Conservation (phyloP, 2,329 filamentous ascomycete genomes). For the Clarireedia monteithiana region DNA sequence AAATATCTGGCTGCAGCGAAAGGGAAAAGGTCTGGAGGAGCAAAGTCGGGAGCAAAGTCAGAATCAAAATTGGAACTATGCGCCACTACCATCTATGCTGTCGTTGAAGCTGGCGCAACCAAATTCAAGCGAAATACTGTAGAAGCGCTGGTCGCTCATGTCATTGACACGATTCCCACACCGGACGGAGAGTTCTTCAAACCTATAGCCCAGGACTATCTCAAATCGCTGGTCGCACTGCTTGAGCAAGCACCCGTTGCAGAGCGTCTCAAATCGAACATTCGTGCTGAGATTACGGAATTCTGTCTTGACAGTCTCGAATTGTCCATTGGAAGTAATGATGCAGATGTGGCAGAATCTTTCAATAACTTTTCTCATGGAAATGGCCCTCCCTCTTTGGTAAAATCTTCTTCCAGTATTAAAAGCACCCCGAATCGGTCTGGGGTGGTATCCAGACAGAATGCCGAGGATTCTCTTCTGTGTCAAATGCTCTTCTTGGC, state of each 20-base stretch:
- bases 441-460: slow-evolving; percentile 27
- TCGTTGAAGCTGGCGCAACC: slow-evolving; percentile 60
- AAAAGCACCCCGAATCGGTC: slow-evolving; percentile 21
- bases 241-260: slow-evolving; percentile 68
- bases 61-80: slow-evolving; percentile 48
- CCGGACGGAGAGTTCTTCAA: slow-evolving; percentile 56
- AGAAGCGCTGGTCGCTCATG: slow-evolving; percentile 71
- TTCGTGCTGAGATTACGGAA: slow-evolving; percentile 25
- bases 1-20: slow-evolving; percentile 46
- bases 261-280: slow-evolving; percentile 63
- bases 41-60: slow-evolving; percentile 18
- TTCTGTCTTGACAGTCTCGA: slow-evolving; percentile 60
- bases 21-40: slow-evolving; percentile 42
- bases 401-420: not conserved
- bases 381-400: slow-evolving; percentile 18
- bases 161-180: slow-evolving; percentile 64
- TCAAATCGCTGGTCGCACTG: slow-evolving; percentile 64
- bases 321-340: slow-evolving; percentile 33
- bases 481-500: slow-evolving; percentile 60
- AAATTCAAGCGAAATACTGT: slow-evolving; percentile 70
- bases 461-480: slow-evolving; percentile 39
- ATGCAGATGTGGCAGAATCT: slow-evolving; percentile 16
- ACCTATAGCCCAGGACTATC: slow-evolving; percentile 67
- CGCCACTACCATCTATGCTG: slow-evolving; percentile 62
- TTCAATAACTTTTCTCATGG: slow-evolving; percentile 17